phyloP scores from a whole-genome alignment of 768 basidiomycete species.

The Russula brevipes region DNA sequence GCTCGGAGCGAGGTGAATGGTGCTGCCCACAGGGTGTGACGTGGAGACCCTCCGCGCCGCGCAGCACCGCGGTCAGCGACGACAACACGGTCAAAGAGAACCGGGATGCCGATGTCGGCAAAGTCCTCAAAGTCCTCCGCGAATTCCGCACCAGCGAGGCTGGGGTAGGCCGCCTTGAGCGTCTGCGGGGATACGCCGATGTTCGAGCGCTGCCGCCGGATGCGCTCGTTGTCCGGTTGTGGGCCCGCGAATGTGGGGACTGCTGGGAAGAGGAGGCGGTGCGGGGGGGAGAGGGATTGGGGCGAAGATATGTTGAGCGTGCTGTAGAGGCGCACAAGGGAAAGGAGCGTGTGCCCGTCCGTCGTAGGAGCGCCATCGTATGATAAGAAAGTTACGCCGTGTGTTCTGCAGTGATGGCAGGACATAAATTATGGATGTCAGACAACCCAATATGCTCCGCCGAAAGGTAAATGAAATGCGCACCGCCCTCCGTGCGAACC shows the following conservation, averaged over 20 bases:
- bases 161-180: slow-evolving; percentile 70
- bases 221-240: slow-evolving; percentile 29
- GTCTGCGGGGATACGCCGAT: slow-evolving; percentile 25
- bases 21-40: slow-evolving; percentile 33
- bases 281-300: slow-evolving; percentile 26
- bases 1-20: slow-evolving; percentile 36
- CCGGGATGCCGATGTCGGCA: slow-evolving; percentile 59
- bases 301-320: slow-evolving; percentile 43
- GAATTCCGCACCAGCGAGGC: slow-evolving; percentile 55
- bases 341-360: slow-evolving; percentile 67
- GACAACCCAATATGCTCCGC: background rate
- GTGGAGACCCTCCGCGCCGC: slow-evolving; percentile 23
- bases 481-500: slow-evolving; percentile 32
- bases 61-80: slow-evolving; percentile 74
- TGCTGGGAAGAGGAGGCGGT: slow-evolving; percentile 69
- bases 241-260: slow-evolving; percentile 54
- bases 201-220: slow-evolving; percentile 34
- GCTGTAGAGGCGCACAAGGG: slow-evolving; percentile 73
- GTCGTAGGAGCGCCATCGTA: slow-evolving; percentile 30
- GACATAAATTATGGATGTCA: background rate
- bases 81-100: slow-evolving; percentile 69
- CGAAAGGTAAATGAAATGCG: slow-evolving; percentile 2
- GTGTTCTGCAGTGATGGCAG: slow-evolving; percentile 40
- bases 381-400: slow-evolving; percentile 55
- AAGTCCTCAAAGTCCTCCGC: slow-evolving; percentile 76